These are phyloP conservation scores for Phytophthora megakarya DNA, from an alignment of 352 stramenopile species.

Conservation along the genomic window DNA sequence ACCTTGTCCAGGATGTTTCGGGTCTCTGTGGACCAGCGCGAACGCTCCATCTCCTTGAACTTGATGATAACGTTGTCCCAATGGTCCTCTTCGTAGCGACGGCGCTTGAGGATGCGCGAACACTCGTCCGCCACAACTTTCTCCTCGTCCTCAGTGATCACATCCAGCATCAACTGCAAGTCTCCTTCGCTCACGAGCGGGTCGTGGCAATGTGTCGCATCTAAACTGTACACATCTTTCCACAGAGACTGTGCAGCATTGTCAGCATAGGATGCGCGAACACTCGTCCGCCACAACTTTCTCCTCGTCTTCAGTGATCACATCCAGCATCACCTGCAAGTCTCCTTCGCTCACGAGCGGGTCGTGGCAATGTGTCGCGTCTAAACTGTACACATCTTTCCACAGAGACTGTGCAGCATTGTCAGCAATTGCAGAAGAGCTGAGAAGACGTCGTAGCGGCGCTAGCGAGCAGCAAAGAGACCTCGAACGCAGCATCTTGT, in stretches of 20 bases:
- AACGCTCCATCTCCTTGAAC: constrained; percentile 90
- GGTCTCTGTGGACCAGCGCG: constrained; percentile 77
- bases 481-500: constrained; percentile 20
- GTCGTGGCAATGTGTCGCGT: constrained; percentile 64
- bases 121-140: constrained; percentile 73
- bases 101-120: constrained; percentile 57
- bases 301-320: constrained; percentile 82
- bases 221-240: constrained; percentile 49
- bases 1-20: constrained; percentile 67
- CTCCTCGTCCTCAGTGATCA: constrained; percentile 82
- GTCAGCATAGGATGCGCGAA: too few relatives aligned
- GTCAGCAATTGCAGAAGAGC: constrained; percentile 2
- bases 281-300: constrained; percentile 73
- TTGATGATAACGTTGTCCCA: constrained; percentile 89
- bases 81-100: constrained; percentile 82
- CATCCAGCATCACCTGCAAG: constrained; percentile 65
- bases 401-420: constrained; percentile 27
- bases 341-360: constrained; percentile 61
- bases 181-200: constrained; percentile 61
- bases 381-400: constrained; percentile 49
- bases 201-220: constrained; percentile 64
- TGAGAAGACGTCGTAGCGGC: constrained; percentile 10
- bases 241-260: constrained; percentile 27
- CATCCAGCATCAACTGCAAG: constrained; percentile 65
- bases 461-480: constrained; percentile 13